Evolutionary conservation across 176 grass and related monocot genomes (phyloP), one percentile per base, ranked within the genome.

Genomic region (Oryza meridionalis): DNA sequence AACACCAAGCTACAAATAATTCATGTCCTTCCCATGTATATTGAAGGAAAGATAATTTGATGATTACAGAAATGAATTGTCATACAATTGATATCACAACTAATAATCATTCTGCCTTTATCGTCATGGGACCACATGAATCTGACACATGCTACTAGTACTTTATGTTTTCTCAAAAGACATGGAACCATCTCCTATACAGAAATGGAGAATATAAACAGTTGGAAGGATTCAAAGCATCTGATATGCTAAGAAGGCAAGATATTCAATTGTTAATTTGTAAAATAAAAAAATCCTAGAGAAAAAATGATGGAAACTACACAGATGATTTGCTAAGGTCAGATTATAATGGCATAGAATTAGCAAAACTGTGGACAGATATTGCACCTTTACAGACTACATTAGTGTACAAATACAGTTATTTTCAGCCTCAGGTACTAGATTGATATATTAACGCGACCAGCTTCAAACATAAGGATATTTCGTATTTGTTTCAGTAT

Each of bases 71-170:
- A 76, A 65, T 80, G 45, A 35, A 71, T 50, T 65, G 69, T 75
- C 68, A 87, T 70, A 80, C 51, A 65, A 76, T 72, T 80, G 70
- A 65, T 79, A 67, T 61, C 45, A 80, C 70, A 80, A 80, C 76
- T 17, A 85, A 81, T 43, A 71, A 85, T 77, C 17, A 77, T 71
- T 76, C 53, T 24, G 27, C 76, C 51, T 70, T 81, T 73, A 64
- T 32, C 21, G 9, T 63, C 72, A 76, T 19, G 2, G 78, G 73
- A 17, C 66, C 78, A 67, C 83, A 69, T 79, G 79, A 85, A 62
- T 69, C 59, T 24, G 17, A 17, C 46, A 78, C 70, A 75, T 78
- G 69, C 21, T 77, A 64, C 69, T 25, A 67, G 21, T 47, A 90
- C 26, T 47, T 66, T 50, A 33, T 86, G 67, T 68, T 86, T 78